These are phyloP conservation scores for Fusarium pseudoanthophilum DNA, from an alignment of 2,329 filamentous ascomycete genomes.

Conservation along the genomic window DNA sequence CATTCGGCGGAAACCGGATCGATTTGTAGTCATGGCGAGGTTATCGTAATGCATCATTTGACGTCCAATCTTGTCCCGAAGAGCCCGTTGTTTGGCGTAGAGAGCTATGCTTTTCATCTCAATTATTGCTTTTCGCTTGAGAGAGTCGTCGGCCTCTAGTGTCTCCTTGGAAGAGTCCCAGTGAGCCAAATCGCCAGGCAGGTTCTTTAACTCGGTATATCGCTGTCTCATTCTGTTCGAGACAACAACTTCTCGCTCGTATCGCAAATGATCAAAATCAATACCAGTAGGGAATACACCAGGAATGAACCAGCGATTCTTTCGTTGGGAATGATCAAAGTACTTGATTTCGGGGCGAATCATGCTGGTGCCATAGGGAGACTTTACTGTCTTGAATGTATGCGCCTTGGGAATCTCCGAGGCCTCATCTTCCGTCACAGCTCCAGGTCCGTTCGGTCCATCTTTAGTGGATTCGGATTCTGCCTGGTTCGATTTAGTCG, in stretches of 20 bases:
- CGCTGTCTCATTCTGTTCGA: constrained; percentile 91
- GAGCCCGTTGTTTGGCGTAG: constrained; percentile 86
- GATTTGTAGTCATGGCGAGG: constrained; percentile 95
- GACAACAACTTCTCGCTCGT: constrained; percentile 87
- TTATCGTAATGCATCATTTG: constrained; percentile 97
- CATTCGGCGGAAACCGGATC: constrained; percentile 87
- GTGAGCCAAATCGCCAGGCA: constrained; percentile 86
- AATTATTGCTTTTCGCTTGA: constrained; percentile 91
- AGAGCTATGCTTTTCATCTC: constrained; percentile 92
- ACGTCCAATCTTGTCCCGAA: constrained; percentile 87
- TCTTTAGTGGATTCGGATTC: constrained; percentile 52
- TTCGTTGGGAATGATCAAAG: constrained; percentile 78
- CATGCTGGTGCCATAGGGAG: constrained; percentile 71
- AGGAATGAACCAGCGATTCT: constrained; percentile 82
- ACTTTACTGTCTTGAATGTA: constrained; percentile 78
- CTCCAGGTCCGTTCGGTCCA: constrained; percentile 52
- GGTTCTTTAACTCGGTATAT: constrained; percentile 82
- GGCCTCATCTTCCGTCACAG: constrained; percentile 47
- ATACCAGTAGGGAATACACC: constrained; percentile 90
- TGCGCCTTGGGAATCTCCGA: constrained; percentile 54
- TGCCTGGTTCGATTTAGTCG: constrained; percentile 45
- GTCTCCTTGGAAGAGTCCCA: constrained; percentile 81
- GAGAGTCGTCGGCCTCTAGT: constrained; percentile 77
- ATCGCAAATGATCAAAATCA: constrained; percentile 84
- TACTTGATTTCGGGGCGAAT: constrained; percentile 76